Percentiles rank a stretch among this genome's conserved stretches.
Evolutionary conservation across 2,329 filamentous ascomycete species (phyloP).

Genomic region (Sporothrix protearum): DNA sequence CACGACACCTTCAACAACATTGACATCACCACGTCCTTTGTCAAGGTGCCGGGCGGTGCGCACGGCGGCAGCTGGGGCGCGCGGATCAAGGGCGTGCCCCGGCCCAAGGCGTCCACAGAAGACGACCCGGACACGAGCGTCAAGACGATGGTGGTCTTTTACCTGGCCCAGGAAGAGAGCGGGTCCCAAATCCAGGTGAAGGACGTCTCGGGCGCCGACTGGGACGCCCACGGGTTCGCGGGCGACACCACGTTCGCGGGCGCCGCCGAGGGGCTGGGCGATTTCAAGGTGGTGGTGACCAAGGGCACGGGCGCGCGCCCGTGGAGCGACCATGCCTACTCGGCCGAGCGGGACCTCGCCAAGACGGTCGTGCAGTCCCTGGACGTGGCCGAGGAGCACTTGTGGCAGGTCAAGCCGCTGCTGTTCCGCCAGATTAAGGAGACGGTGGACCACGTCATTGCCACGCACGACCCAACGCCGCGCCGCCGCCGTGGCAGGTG

Average conservation of each 20-base stretch:
- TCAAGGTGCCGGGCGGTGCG: slow-evolving; percentile 82
- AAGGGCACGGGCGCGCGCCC: slow-evolving; percentile 62
- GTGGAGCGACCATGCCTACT: slow-evolving; percentile 64
- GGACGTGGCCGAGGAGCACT: slow-evolving; percentile 59
- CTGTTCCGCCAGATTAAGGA: slow-evolving; percentile 54
- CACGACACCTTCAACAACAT: slow-evolving; percentile 84
- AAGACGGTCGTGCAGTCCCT: slow-evolving; percentile 72
- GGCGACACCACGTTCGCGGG: slow-evolving; percentile 68
- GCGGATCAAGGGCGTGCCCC: slow-evolving; percentile 75
- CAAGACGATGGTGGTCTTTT: slow-evolving; percentile 77
- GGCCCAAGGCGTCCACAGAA: slow-evolving; percentile 42
- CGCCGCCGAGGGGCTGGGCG: slow-evolving; percentile 66
- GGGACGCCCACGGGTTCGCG: slow-evolving; percentile 42
- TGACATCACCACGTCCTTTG: slow-evolving; percentile 88
- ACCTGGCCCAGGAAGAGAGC: slow-evolving; percentile 73
- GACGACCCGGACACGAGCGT: slow-evolving; percentile 60
- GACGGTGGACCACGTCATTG: slow-evolving; percentile 48
- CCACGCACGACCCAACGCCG: slow-evolving; percentile 54
- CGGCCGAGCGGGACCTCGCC: slow-evolving; percentile 66
- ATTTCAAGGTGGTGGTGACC: slow-evolving; percentile 76
- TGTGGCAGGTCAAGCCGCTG: slow-evolving; percentile 77
- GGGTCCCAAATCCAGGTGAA: slow-evolving; percentile 58
- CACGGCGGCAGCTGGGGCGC: slow-evolving; percentile 91
- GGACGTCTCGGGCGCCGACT: slow-evolving; percentile 46
- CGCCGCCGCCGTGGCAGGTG: slow-evolving; percentile 78